Evolutionary conservation across 805 yeast species (phyloP).

Genomic region (Starmera caribaea): DNA sequence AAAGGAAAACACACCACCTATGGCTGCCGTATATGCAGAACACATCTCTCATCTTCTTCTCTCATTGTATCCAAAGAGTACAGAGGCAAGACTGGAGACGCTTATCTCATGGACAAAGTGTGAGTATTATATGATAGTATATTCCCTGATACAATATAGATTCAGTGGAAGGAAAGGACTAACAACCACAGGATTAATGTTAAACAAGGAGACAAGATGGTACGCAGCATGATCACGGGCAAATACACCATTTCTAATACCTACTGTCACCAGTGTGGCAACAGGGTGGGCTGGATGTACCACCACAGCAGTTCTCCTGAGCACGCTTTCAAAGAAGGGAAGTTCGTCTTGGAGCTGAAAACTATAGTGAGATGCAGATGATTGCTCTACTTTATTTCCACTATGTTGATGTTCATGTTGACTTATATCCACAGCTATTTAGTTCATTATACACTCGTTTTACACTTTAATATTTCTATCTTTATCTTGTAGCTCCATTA

Average conservation of each 20-base stretch:
- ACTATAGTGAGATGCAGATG: slow-evolving; percentile 2
- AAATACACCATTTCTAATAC: slow-evolving; percentile 43
- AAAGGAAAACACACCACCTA: slow-evolving; percentile 21
- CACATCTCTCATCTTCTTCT: slow-evolving; percentile 28
- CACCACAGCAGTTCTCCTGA: slow-evolving; percentile 31
- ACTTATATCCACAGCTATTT: no score
- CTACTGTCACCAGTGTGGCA: slow-evolving; percentile 40
- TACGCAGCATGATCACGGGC: slow-evolving; percentile 47
- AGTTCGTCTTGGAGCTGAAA: slow-evolving; percentile 38
- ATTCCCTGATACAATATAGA: no score
- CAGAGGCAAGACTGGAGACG: slow-evolving; percentile 50
- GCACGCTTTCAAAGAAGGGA: slow-evolving; percentile 49
- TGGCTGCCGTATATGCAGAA: slow-evolving; percentile 29
- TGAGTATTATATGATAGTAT: slow-evolving; percentile 9
- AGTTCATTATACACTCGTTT: no score
- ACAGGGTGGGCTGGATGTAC: slow-evolving; percentile 52
- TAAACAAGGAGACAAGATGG: slow-evolving; percentile 25
- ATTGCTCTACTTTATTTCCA: background rate
- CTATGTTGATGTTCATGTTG: no score
- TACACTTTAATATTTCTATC: no score
- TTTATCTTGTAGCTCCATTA: no score
- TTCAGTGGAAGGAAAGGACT: no score
- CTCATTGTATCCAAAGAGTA: slow-evolving; percentile 36
- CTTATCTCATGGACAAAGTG: slow-evolving; percentile 43
- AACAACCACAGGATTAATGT: slow-evolving; percentile 28